Evolutionary conservation across 345 rosid genomes (phyloP).

Genomic region (Dimocarpus longan): DNA sequence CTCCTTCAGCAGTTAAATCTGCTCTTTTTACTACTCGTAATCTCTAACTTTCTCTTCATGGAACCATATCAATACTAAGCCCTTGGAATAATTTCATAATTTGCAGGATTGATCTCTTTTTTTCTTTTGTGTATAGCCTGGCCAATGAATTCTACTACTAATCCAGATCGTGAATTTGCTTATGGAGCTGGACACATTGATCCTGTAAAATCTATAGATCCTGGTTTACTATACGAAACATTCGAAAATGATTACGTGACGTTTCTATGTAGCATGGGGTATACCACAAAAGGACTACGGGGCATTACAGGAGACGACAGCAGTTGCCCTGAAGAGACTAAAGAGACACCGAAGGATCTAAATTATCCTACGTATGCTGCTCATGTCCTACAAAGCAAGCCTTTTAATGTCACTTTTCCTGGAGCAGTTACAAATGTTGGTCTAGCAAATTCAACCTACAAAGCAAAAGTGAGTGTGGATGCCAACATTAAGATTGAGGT

Average conservation of each 20-base stretch:
- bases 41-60: background rate
- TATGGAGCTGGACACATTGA: slow-evolving; percentile 59
- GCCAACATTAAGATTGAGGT: slow-evolving; percentile 25
- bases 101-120: background rate
- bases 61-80: no score
- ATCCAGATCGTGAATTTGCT: slow-evolving; percentile 43
- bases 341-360: slow-evolving; percentile 24
- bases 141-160: slow-evolving; percentile 37
- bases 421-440: slow-evolving; percentile 47
- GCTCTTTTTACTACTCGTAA: slow-evolving; percentile 69
- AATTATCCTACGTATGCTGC: slow-evolving; percentile 45
- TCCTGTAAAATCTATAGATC: slow-evolving; percentile 47
- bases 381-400: slow-evolving; percentile 8
- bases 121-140: slow-evolving; percentile 31
- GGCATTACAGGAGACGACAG: slow-evolving; percentile 24
- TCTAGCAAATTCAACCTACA: slow-evolving; percentile 26
- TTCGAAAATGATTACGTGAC: slow-evolving; percentile 35
- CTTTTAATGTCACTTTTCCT: slow-evolving; percentile 27
- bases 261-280: slow-evolving; percentile 48
- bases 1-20: slow-evolving; percentile 65
- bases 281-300: slow-evolving; percentile 23
- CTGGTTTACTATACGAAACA: slow-evolving; percentile 42
- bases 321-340: slow-evolving; percentile 28
- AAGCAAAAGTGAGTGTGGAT: slow-evolving; percentile 19
- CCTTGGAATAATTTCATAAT: background rate